Base-by-base conservation (phyloP, 2,329 filamentous ascomycete genomes). In the Stachybotrys echinatus region DNA sequence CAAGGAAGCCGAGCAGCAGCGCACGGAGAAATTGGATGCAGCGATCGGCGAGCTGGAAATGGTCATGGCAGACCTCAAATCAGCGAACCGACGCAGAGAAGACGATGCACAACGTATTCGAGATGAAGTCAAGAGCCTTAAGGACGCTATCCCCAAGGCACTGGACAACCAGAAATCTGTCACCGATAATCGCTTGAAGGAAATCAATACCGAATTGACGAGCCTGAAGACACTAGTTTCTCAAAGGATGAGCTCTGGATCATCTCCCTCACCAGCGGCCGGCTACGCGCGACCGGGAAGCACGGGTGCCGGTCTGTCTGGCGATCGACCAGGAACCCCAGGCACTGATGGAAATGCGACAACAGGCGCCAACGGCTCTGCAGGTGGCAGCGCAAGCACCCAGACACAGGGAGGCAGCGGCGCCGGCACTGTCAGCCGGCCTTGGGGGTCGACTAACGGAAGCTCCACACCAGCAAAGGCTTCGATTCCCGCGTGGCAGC, bases 181-280 rank as follows among this genome's bases (percentile, higher is more conserved):
- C 48, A 89, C 88, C 22, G 92, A 97, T 64, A 80, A 76, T 56
- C 80, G 91, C 45, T 74, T 99, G 51, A 87, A 85, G 67, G 94
- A 97, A 60, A 81, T 99, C 57, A 88, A 89, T 57, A 81, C 78
- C 6, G 94, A 99, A 70, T 77, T 99, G 60, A 90, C 88, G 74
- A 96, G 92, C 65, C 74, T 99, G 61, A 97, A 96, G 79, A 88
- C 89, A 3, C 76, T 99, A 48, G 83, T 99, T 60, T 74, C 77
- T 42, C 81, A 85, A 66, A 72, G 83, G 52, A 79, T 85, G 77
- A 74, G 53, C 49, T 53, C 61, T 20, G 45, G 60, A 5, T 51
- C 65, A 3, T 60, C 67, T 8, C 52, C 64, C 7, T 48, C 64
- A 23, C 48, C 58, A 8, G 48, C 48, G 31, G 46, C 45, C 45